Percentiles rank a stretch among this genome's conserved stretches.
Evolutionary conservation across 2,329 filamentous ascomycete genomes (phyloP).

Genomic region (Hypoxylon sp.): DNA sequence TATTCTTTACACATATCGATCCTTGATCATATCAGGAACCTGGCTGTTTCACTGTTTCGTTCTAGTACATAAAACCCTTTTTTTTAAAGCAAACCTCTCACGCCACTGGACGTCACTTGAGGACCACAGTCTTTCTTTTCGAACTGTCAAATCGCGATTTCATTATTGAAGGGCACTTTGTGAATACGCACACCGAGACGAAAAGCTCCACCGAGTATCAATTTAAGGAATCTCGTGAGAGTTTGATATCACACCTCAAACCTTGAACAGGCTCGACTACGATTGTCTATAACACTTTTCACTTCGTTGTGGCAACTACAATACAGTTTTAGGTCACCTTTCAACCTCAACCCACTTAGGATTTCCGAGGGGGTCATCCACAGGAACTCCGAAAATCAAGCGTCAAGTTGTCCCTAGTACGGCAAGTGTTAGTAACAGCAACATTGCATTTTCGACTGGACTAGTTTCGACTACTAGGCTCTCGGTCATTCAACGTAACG

Average conservation of each 20-base stretch:
- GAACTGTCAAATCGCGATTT: slow-evolving; percentile 12
- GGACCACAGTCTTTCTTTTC: slow-evolving; percentile 26
- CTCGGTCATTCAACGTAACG: slow-evolving; percentile 49
- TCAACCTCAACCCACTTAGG: slow-evolving; percentile 38
- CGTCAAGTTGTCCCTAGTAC: slow-evolving; percentile 8
- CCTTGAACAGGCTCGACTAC: slow-evolving; percentile 32
- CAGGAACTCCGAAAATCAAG: slow-evolving; percentile 37
- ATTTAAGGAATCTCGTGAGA: slow-evolving; percentile 39
- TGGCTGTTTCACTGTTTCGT: slow-evolving; percentile 56
- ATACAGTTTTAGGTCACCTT: slow-evolving; percentile 43
- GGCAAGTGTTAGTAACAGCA: slow-evolving; percentile 34
- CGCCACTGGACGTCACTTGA: slow-evolving; percentile 22
- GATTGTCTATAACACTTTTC: slow-evolving; percentile 34
- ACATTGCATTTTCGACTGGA: slow-evolving; percentile 36
- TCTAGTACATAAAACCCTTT: slow-evolving; percentile 45
- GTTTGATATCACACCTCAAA: slow-evolving; percentile 42
- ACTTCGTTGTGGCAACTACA: slow-evolving; percentile 38
- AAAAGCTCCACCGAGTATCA: slow-evolving; percentile 30
- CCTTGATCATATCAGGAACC: slow-evolving; percentile 52
- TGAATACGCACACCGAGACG: slow-evolving; percentile 24
- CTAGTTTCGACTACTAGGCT: slow-evolving; percentile 25
- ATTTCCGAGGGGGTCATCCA: slow-evolving; percentile 34
- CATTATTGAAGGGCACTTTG: slow-evolving; percentile 18
- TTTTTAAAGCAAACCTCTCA: slow-evolving; percentile 29
- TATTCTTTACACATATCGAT: slow-evolving; percentile 43